Evolutionary conservation across 371 early-diverging fungal species (phyloP).

Genomic region (Mortierella sp.): DNA sequence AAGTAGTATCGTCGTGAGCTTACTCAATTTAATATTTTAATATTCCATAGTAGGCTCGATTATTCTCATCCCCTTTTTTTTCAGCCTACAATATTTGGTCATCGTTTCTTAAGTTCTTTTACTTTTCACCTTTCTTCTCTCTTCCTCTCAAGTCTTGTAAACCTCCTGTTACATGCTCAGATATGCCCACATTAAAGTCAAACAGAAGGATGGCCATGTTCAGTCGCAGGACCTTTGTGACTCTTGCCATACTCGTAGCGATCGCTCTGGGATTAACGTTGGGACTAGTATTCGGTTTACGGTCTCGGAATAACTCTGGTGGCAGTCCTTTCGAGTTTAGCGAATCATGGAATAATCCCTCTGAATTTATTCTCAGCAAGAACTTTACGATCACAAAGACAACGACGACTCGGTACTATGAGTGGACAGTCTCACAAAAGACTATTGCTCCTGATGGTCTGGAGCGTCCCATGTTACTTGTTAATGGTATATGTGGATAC

Average conservation of each 20-base stretch:
- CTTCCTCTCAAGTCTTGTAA: neutral
- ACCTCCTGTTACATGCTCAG: too few relatives aligned
- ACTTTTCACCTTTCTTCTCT: neutral
- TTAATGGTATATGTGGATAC: conserved; percentile 46
- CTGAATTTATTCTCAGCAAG: conserved; percentile 39
- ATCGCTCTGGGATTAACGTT: conserved; percentile 13
- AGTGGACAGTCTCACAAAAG: conserved; percentile 46
- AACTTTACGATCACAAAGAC: conserved; percentile 41
- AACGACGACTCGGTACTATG: conserved; percentile 44
- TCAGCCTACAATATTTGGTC: too few relatives aligned
- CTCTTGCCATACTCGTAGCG: neutral
- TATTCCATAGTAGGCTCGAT: too few relatives aligned
- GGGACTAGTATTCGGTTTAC: conserved; percentile 23
- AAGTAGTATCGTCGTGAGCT: too few relatives aligned
- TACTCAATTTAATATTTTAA: too few relatives aligned
- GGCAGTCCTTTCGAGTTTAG: neutral
- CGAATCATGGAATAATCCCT: conserved; percentile 32
- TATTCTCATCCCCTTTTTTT: too few relatives aligned
- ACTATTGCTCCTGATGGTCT: conserved; percentile 59
- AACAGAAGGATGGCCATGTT: neutral
- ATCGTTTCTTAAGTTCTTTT: neutral
- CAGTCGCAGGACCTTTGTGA: conserved; percentile 8
- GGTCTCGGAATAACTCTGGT: neutral
- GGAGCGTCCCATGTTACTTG: conserved; percentile 56
- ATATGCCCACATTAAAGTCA: neutral